Base-by-base conservation (phyloP, 371 early-diverging fungal species). In the Apophysomyces variabilis region DNA sequence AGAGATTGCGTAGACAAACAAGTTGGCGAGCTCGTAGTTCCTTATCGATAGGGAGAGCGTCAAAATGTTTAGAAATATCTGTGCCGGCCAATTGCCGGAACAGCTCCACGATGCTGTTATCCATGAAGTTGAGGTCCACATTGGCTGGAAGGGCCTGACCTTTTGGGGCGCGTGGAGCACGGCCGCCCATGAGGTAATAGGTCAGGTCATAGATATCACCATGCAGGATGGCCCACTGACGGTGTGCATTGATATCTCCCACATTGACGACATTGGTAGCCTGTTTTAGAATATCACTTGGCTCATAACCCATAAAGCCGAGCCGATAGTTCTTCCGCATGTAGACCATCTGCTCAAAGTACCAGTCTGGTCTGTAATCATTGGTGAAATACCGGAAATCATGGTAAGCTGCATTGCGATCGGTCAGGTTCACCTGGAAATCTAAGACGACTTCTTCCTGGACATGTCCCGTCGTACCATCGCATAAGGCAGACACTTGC, bases 1-100 rank as follows among this genome's bases (percentile, higher is more conserved):
- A 95, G 12, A 91, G 78, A 47, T 89, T 86, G 65, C 91, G 86
- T 61, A 97, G 77, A 72, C 98, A 97, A 3, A 74, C 78, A 35
- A 80, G 39, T 57, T 83, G 82, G 18, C 76, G 61, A 18, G 54
- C 68, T 37, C 75, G 79, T 44, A 74, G 69, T 21, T 64, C 78
- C 60, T 64, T 66, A 21, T 71, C 69, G 16, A 80, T 65, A 9
- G 79, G 75, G 18, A 85, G 64, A 4, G 77, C 73, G 66, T 89
- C 86, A 73, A 87, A 90, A 44, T 79, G 77, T 60, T 87, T 82
- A 18, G 92, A 85, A 45, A 91, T 88, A 67, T 92, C 91, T 38
- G 82, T 82, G 32, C 90, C 90, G 7, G 86, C 81, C 41, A 87
- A 73, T 67, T 84, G 84, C 38, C 72, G 73, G 73, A 91, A 92